Percentiles rank a stretch among this genome's conserved stretches.
phyloP scores from a whole-genome alignment of 2,329 filamentous ascomycete species.

The Arthroderma sp. region DNA sequence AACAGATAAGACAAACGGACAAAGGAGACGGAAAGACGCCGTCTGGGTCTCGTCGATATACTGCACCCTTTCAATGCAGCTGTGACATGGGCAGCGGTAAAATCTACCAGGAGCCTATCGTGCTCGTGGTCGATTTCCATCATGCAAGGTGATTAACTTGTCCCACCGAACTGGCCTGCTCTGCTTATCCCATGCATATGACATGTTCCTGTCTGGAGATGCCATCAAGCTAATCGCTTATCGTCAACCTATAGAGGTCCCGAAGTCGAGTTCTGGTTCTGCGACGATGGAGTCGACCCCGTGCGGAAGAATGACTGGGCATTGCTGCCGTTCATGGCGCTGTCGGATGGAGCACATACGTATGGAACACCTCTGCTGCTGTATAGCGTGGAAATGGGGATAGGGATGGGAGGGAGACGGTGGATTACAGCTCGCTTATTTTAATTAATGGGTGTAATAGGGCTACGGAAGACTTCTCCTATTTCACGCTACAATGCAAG shows the following conservation, averaged over 20 bases:
- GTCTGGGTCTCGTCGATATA: not conserved
- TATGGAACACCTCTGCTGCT: constrained; percentile 37
- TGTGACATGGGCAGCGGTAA: constrained; percentile 9
- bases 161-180: constrained; percentile 3
- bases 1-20: not conserved
- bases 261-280: constrained; percentile 89
- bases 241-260: constrained; percentile 52
- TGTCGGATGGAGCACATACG: constrained; percentile 92
- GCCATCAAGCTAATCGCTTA: not conserved
- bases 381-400: not conserved
- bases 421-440: not conserved
- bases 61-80: constrained; percentile 1
- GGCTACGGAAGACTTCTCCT: constrained; percentile 90
- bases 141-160: constrained; percentile 46
- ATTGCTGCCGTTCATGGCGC: constrained; percentile 86
- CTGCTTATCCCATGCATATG: too few species aligned
- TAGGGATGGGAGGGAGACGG: not conserved
- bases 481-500: constrained; percentile 73
- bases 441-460: constrained; percentile 35
- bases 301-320: constrained; percentile 79
- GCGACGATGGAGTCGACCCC: constrained; percentile 64
- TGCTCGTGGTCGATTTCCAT: constrained; percentile 73
- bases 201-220: not conserved
- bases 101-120: constrained; percentile 46
- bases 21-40: not conserved